Percentiles rank a stretch among this genome's conserved stretches.
Conservation (phyloP, 148 eudicot species). For the Polygonum aviculare region DNA sequence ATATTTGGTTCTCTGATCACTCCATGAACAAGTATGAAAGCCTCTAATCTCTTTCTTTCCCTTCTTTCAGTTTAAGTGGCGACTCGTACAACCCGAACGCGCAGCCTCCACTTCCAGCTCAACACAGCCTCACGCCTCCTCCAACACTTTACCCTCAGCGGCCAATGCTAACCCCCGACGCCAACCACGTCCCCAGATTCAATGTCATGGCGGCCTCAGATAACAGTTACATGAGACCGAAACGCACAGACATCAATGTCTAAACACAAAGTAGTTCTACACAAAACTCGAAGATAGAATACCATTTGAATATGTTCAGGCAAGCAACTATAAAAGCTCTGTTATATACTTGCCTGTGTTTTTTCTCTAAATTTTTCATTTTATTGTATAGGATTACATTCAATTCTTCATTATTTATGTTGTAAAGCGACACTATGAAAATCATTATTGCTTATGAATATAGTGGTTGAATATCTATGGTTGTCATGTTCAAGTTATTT, state of each 20-base stretch:
- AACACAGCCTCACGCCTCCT: conserved; percentile 75
- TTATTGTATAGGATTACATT: not conserved
- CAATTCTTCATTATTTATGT: not conserved
- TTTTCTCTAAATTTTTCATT: not conserved
- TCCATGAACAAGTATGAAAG: not conserved
- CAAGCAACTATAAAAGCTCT: not conserved
- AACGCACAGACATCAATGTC: conserved; percentile 78
- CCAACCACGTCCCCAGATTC: conserved; percentile 45
- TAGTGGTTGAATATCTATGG: not conserved
- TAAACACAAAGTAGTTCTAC: conserved; percentile 16
- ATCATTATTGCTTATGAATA: not conserved
- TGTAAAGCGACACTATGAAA: not conserved
- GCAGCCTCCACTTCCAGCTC: conserved; percentile 80
- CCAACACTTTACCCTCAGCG: conserved; percentile 88
- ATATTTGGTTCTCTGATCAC: not conserved
- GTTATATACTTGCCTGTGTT: not conserved
- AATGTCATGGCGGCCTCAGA: conserved; percentile 34
- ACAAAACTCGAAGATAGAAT: not conserved
- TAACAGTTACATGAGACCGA: conserved; percentile 38
- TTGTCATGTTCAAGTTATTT: not conserved
- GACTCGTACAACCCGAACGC: conserved; percentile 50
- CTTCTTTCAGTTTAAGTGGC: conserved; percentile 32
- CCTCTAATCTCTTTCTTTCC: not conserved
- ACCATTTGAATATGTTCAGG: not conserved
- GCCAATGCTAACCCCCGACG: conserved; percentile 60